phyloP scores from a whole-genome alignment of 2,329 filamentous ascomycete species.

The Botryosphaeria dothidea region DNA sequence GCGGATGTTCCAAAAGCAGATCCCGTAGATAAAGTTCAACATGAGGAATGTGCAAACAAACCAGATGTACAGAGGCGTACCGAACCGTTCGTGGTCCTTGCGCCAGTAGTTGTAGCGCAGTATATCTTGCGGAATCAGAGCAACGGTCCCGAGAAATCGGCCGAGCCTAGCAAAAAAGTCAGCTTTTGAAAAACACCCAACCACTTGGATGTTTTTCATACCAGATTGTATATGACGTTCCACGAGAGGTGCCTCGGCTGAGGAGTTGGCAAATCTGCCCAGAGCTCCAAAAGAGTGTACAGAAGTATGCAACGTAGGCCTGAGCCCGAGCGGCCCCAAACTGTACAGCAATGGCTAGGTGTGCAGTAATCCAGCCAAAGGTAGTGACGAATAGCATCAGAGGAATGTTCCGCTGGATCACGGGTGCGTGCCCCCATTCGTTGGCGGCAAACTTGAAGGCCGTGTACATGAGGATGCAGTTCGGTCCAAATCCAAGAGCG shows the following conservation, averaged over 20 bases:
- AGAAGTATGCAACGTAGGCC: background rate
- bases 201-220: background rate
- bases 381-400: background rate
- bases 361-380: background rate
- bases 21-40: background rate
- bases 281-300: background rate
- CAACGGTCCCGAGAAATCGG: background rate
- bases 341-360: background rate
- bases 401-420: constrained; percentile 36
- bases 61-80: background rate
- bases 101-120: background rate
- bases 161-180: background rate
- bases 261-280: background rate
- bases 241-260: background rate
- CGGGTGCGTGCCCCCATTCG: constrained; percentile 47
- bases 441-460: constrained; percentile 46
- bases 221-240: background rate
- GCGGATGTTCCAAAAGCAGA: background rate
- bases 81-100: background rate
- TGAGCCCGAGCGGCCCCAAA: background rate
- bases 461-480: constrained; percentile 50
- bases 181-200: background rate
- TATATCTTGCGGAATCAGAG: background rate
- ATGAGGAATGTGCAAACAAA: background rate
- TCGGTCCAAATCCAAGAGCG: constrained; percentile 51